A percentile compares a stretch with the other conserved stretches of the same genome.
Evolutionary conservation across 164 flowering plant genomes (phyloP).

Genomic region (Vitis vinifera): DNA sequence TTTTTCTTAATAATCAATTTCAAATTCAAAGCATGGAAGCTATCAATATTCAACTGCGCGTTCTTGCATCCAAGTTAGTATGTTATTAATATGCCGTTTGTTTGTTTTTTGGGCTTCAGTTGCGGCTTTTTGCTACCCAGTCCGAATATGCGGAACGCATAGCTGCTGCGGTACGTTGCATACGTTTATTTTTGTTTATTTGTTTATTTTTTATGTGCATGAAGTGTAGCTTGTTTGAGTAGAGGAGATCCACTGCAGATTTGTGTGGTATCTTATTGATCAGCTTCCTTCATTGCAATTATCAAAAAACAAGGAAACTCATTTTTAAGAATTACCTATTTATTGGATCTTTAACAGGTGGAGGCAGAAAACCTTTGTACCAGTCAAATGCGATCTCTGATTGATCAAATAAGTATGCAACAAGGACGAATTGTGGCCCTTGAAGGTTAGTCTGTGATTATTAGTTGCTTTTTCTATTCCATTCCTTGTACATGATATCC

Average conservation of each 20-base stretch:
- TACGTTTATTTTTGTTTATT: neutral
- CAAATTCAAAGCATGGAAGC: neutral
- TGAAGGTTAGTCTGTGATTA: conserved; percentile 54
- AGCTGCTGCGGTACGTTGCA: conserved; percentile 71
- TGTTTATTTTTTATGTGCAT: neutral
- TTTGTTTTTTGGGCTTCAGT: conserved; percentile 31
- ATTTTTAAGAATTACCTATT: neutral
- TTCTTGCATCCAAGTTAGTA: neutral
- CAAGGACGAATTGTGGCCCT: conserved; percentile 69
- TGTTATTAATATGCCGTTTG: conserved; percentile 1
- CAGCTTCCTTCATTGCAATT: too few relatives aligned
- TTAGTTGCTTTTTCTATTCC: neutral
- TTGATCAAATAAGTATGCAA: conserved; percentile 90
- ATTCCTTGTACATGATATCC: neutral
- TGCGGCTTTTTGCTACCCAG: conserved; percentile 82
- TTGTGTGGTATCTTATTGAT: too few relatives aligned
- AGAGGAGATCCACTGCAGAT: too few relatives aligned
- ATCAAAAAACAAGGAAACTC: too few relatives aligned
- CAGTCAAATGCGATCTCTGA: conserved; percentile 67
- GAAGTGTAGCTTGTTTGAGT: neutral
- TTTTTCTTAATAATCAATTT: neutral
- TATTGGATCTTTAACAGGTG: conserved; percentile 38
- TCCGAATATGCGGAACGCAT: conserved; percentile 88
- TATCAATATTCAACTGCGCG: neutral
- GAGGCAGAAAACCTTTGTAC: conserved; percentile 78